phyloP scores from a whole-genome alignment of 2,329 filamentous ascomycete genomes.

The Sclerotinia nivalis region DNA sequence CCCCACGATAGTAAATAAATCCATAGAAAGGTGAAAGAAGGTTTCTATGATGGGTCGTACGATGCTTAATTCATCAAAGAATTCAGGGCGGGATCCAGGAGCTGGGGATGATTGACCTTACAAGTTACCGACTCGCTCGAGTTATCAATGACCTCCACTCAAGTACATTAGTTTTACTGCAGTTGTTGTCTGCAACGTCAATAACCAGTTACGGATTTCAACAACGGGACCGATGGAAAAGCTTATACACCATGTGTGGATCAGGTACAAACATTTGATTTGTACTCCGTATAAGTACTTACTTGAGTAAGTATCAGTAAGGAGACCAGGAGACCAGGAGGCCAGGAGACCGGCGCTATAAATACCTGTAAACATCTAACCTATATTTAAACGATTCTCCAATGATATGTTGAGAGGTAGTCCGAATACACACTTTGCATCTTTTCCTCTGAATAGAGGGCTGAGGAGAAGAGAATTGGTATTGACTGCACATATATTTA shows the following conservation, averaged over 20 bases:
- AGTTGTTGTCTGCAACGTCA: background rate
- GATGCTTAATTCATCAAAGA: background rate
- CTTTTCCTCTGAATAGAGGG: background rate
- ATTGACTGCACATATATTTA: background rate
- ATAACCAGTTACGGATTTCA: too few relatives aligned
- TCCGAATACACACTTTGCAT: too few relatives aligned
- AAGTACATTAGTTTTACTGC: constrained; percentile 10
- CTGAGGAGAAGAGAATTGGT: background rate
- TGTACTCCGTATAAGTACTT: too few relatives aligned
- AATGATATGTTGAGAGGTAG: background rate
- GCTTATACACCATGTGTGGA: too few relatives aligned
- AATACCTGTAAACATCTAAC: too few relatives aligned
- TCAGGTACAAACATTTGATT: too few relatives aligned
- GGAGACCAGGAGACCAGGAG: too few relatives aligned
- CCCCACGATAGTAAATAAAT: background rate
- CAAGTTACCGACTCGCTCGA: background rate
- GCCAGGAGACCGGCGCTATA: too few relatives aligned
- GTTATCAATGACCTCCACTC: background rate
- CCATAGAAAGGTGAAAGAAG: background rate
- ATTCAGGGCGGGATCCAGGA: background rate
- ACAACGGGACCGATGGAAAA: too few relatives aligned
- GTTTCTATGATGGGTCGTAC: background rate
- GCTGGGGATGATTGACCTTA: background rate
- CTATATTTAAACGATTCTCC: too few relatives aligned
- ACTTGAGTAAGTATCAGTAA: too few relatives aligned